These are phyloP conservation scores for Sabuloglossum arenarium DNA, from an alignment of 495 filamentous ascomycete genomes.

Conservation along the genomic window DNA sequence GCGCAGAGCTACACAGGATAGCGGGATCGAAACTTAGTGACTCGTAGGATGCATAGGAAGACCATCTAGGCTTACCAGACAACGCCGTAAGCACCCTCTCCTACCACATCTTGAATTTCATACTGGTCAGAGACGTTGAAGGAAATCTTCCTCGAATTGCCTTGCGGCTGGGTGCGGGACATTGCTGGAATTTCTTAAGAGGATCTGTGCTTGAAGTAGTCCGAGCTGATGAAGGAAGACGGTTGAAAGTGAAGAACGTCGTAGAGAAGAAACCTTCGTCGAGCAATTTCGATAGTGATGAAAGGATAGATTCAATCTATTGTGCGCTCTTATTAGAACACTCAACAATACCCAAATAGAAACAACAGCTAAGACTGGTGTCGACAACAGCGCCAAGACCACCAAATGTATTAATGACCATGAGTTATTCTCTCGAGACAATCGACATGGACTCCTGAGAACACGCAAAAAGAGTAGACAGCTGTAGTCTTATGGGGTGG, in stretches of 20 bases:
- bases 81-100: conserved; percentile 96
- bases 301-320: not conserved
- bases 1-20: conserved; percentile 50
- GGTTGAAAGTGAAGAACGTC: not conserved
- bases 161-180: conserved; percentile 4
- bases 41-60: not conserved
- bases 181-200: not conserved
- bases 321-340: not conserved
- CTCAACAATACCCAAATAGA: not conserved
- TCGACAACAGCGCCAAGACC: not conserved
- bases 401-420: not conserved
- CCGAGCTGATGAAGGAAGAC: not conserved
- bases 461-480: not conserved
- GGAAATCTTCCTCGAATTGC: conserved; percentile 78
- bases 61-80: conserved; percentile 56
- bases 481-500: too few species aligned
- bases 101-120: conserved; percentile 97
- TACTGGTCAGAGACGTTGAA: conserved; percentile 99
- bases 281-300: not conserved
- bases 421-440: not conserved
- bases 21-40: not conserved
- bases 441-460: not conserved
- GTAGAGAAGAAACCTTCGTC: not conserved
- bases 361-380: not conserved
- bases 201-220: not conserved